These are phyloP conservation scores for Macrophomina phaseolina DNA, from an alignment of 2,329 filamentous ascomycete genomes.

Conservation along the genomic window DNA sequence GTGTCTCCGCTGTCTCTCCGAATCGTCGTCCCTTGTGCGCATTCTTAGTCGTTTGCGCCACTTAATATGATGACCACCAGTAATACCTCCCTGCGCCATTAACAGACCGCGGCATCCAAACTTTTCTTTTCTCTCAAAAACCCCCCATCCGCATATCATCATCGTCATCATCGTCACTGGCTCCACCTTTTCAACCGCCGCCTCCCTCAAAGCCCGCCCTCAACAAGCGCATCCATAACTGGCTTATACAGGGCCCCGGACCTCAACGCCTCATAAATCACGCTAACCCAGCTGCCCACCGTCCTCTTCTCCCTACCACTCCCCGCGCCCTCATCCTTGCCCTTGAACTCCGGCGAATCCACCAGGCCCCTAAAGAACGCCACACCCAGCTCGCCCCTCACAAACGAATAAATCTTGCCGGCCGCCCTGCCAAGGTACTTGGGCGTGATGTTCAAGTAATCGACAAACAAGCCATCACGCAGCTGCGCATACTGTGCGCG, in stretches of 20 bases:
- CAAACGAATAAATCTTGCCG: slow-evolving; percentile 42
- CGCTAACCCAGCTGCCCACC: slow-evolving; percentile 31
- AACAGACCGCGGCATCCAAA: too few species aligned
- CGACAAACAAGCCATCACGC: slow-evolving; percentile 26
- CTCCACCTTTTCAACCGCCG: not conserved
- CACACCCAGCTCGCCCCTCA: slow-evolving; percentile 43
- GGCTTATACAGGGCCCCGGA: slow-evolving; percentile 27
- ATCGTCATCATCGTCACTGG: too few species aligned
- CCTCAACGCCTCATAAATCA: slow-evolving; percentile 35
- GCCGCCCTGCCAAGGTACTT: slow-evolving; percentile 41
- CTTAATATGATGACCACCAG: too few species aligned
- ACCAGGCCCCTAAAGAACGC: slow-evolving; percentile 34
- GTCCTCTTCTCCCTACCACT: slow-evolving; percentile 25
- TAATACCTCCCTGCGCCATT: too few species aligned
- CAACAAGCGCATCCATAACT: slow-evolving; percentile 26
- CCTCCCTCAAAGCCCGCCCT: not conserved
- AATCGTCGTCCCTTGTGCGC: too few species aligned
- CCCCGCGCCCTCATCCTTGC: not conserved
- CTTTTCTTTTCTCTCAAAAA: too few species aligned
- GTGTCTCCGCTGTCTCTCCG: too few species aligned
- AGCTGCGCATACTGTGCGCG: not conserved
- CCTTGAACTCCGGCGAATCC: slow-evolving; percentile 30
- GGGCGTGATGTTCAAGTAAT: slow-evolving; percentile 26
- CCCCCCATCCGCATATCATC: too few species aligned
- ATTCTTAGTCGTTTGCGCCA: too few species aligned